These are phyloP conservation scores for Cyphellophora europaea DNA, from an alignment of 2,329 filamentous ascomycete species.

Conservation along the genomic window DNA sequence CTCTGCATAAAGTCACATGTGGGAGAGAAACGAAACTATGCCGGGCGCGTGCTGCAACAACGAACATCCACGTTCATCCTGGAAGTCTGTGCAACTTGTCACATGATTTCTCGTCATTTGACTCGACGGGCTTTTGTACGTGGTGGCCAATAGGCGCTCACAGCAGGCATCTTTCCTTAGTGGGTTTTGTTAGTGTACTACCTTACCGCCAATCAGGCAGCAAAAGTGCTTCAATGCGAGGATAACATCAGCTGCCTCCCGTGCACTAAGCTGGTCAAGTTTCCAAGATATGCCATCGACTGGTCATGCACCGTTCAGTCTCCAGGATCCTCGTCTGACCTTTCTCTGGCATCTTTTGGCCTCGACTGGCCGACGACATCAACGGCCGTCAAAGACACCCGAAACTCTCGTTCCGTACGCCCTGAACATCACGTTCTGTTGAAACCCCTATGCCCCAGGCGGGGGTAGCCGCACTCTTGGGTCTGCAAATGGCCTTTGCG, in stretches of 20 bases:
- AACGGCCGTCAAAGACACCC: not conserved
- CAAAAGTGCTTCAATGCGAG: conserved; percentile 14
- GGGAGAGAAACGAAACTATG: too few species aligned
- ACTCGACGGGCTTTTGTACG: not conserved
- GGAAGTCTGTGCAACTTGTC: too few species aligned
- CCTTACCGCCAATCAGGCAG: conserved; percentile 9
- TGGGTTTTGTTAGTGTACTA: conserved; percentile 7
- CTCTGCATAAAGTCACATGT: too few species aligned
- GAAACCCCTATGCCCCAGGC: not conserved
- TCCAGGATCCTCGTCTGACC: not conserved
- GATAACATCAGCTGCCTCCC: conserved; percentile 14
- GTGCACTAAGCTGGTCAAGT: conserved; percentile 15
- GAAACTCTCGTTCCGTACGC: too few species aligned
- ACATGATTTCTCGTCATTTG: not conserved
- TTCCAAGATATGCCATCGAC: conserved; percentile 14
- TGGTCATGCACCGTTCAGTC: conserved; percentile 10
- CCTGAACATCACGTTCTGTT: not conserved
- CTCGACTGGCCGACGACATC: not conserved
- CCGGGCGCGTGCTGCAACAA: too few species aligned
- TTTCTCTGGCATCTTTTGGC: not conserved
- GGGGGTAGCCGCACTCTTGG: conserved; percentile 6
- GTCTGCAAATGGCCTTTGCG: conserved; percentile 14
- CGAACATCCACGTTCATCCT: too few species aligned
- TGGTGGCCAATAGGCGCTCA: conserved; percentile 10
- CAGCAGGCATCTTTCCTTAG: conserved; percentile 14